phyloP scores from a whole-genome alignment of 2,329 filamentous ascomycete genomes.

The Xylariales sp. region DNA sequence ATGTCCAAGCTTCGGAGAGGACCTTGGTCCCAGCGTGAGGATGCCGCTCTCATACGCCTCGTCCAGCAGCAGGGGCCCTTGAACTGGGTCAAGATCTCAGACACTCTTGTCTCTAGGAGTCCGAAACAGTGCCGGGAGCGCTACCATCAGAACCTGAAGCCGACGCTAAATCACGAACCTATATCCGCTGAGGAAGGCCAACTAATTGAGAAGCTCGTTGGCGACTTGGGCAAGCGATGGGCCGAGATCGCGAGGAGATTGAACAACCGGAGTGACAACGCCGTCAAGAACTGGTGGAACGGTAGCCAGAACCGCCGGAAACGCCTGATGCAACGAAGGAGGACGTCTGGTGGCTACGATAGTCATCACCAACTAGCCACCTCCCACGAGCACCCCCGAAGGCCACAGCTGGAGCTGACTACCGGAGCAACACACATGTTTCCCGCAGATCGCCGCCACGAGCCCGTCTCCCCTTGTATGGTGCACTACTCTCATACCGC shows the following conservation, averaged over 20 bases:
- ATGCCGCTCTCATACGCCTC: slow-evolving; percentile 75
- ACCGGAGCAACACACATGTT: slow-evolving; percentile 29
- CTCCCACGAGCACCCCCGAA: slow-evolving; percentile 25
- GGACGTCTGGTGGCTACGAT: slow-evolving; percentile 46
- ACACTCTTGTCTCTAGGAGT: slow-evolving; percentile 79
- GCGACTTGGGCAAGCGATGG: slow-evolving; percentile 86
- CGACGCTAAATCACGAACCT: slow-evolving; percentile 76
- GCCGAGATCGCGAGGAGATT: slow-evolving; percentile 89
- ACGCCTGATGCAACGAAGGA: slow-evolving; percentile 58
- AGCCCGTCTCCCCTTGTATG: slow-evolving; percentile 33
- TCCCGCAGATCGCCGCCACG: slow-evolving; percentile 25
- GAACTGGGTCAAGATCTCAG: slow-evolving; percentile 91
- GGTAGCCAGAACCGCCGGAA: slow-evolving; percentile 86
- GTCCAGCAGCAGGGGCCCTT: slow-evolving; percentile 78
- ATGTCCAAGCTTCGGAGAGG: slow-evolving; percentile 64
- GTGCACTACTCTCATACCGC: slow-evolving; percentile 31
- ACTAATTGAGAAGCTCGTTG: slow-evolving; percentile 81
- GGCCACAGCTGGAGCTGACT: slow-evolving; percentile 29
- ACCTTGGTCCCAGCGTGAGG: slow-evolving; percentile 85
- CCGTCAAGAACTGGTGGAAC: slow-evolving; percentile 99
- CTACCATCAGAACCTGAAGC: slow-evolving; percentile 93
- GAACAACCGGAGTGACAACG: slow-evolving; percentile 89
- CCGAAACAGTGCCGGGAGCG: slow-evolving; percentile 96
- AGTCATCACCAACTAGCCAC: slow-evolving; percentile 31
- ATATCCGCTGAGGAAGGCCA: slow-evolving; percentile 77